A percentile compares a stretch with the other conserved stretches of the same genome.
phyloP scores from a whole-genome alignment of 2,329 filamentous ascomycete genomes.

The Leptographium lundbergii region DNA sequence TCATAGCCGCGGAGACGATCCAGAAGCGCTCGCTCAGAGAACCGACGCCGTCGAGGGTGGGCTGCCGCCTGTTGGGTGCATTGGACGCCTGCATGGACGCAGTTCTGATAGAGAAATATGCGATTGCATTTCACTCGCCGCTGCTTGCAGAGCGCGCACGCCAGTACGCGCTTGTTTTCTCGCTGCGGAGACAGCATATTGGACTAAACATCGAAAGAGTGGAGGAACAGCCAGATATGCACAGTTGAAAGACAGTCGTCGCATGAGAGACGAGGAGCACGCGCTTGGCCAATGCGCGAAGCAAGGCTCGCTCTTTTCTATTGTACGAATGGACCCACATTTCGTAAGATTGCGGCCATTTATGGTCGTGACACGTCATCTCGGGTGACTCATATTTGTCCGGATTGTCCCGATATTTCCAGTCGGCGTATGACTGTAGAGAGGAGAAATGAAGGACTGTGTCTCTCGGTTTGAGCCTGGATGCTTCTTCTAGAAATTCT shows the following conservation, averaged over 20 bases:
- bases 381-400: too few species aligned
- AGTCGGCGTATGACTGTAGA: too few species aligned
- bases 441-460: too few species aligned
- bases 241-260: neutral
- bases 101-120: conserved; percentile 44
- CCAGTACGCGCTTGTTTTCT: conserved; percentile 25
- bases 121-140: conserved; percentile 51
- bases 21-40: conserved; percentile 45
- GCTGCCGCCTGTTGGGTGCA: conserved; percentile 15
- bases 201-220: neutral
- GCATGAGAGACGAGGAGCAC: neutral
- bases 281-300: neutral
- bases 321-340: neutral
- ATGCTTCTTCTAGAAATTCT: too few species aligned
- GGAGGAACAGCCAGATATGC: neutral
- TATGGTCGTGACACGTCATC: too few species aligned
- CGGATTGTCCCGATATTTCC: too few species aligned
- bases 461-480: too few species aligned
- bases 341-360: neutral
- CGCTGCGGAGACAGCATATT: neutral
- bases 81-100: conserved; percentile 15
- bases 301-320: neutral
- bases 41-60: conserved; percentile 27
- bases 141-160: conserved; percentile 44
- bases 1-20: conserved; percentile 46